Evolutionary conservation across 2,329 filamentous ascomycete species (phyloP), one percentile per base, ranked within the genome.

Genomic region (Fusarium sp.): DNA sequence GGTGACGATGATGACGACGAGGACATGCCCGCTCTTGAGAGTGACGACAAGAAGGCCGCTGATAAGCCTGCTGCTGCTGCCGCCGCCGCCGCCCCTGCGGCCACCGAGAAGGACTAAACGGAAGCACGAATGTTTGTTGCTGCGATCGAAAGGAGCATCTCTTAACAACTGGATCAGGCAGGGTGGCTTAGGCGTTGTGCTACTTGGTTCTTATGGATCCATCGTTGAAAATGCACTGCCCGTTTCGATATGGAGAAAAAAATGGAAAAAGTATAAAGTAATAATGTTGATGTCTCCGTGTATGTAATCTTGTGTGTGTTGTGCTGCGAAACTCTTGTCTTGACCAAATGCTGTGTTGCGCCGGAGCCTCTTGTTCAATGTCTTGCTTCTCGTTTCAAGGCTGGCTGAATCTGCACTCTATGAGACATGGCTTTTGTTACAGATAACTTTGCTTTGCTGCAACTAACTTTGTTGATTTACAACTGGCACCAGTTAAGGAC

Each of bases 1-100:
- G 83, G 85, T 2, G 87, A 86, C 10, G 86, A 87, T 3, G 88
- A 90, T 1, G 87, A 89, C 36, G 90, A 93, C 57, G 91, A 93
- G 4, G 93, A 95, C n/a, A 93, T 97, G 89, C 93, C 93, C 62
- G 88, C 88, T 73, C 88, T 96, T 54, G 91, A 92, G 79, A 89
- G 85, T 27, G 88, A 89, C 65, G 86, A 85, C 59, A 70, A 71
- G 38, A 83, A 83, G 46, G 77, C 76, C 7, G 77, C 76, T 59
- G 78, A 78, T 25, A 64, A 62, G 58, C 58, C 71, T 66, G 77
- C 77, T 56, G 76, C 75, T 14, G 34, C 70, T 11, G 63, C 66
- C 3, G 23, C 69, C 18, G 40, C 71, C 67, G 77, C 77, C 55
- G 75, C 75, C n/a, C 20, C 69, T 23, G 40, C 72, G 40, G 81